Evolutionary conservation across 306 rosid genomes (phyloP).

Genomic region (Glycine tomentella): DNA sequence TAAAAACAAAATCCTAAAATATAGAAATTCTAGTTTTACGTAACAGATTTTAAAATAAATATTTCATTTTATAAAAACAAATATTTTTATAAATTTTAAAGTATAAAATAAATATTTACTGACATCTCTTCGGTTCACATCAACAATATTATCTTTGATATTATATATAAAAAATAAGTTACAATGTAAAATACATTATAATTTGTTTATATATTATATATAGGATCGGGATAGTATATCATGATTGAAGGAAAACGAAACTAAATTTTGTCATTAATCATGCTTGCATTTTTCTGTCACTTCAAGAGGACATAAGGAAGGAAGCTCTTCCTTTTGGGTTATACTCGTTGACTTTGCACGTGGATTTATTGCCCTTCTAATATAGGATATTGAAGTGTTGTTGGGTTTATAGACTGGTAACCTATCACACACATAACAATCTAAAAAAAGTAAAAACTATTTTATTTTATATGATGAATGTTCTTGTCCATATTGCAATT

Average conservation of each 20-base stretch:
- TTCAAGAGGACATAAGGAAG: slow-evolving; percentile 46
- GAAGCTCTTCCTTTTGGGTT: slow-evolving; percentile 44
- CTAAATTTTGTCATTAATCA: slow-evolving; percentile 15
- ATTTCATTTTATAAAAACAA: too few relatives aligned
- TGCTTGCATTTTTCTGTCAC: slow-evolving; percentile 50
- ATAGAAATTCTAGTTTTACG: too few relatives aligned
- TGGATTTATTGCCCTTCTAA: slow-evolving; percentile 44
- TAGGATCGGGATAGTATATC: too few relatives aligned
- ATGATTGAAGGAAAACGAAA: too few relatives aligned
- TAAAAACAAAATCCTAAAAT: not conserved
- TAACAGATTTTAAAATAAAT: too few relatives aligned
- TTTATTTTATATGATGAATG: slow-evolving; percentile 48
- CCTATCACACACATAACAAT: slow-evolving; percentile 37
- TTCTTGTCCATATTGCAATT: slow-evolving; percentile 48
- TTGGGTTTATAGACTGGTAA: slow-evolving; percentile 42
- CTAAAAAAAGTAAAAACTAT: slow-evolving; percentile 30
- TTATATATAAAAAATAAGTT: too few relatives aligned
- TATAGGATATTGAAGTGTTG: slow-evolving; percentile 40
- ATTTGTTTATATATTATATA: too few relatives aligned
- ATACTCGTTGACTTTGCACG: slow-evolving; percentile 58
- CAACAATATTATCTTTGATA: too few relatives aligned
- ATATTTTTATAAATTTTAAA: too few relatives aligned
- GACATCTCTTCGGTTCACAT: too few relatives aligned
- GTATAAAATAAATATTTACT: too few relatives aligned
- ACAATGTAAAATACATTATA: too few relatives aligned